Evolutionary conservation across 2,329 filamentous ascomycete species (phyloP), one percentile per base, ranked within the genome.

Genomic region (Fusarium irregulare): DNA sequence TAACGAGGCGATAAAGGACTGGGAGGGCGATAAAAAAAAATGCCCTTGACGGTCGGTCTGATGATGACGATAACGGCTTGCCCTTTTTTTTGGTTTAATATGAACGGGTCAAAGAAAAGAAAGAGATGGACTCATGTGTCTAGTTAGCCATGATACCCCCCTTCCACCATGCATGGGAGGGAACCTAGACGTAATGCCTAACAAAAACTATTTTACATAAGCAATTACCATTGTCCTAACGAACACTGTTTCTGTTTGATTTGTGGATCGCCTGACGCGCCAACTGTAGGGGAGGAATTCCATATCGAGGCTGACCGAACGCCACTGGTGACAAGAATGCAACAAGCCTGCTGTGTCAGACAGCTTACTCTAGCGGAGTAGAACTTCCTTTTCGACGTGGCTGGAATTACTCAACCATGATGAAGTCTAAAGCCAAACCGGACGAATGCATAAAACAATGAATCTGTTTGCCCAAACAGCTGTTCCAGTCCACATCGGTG

Each of bases 101-200:
- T 60, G 61, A 53, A 66, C 58, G 65, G 64, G 60, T 60, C 57
- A 63, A 70, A 71, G 70, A 67, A 66, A 68, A 50, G 58, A 64
- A 56, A 66, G 63, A 68, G 59, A 70, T 55, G 54, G 56, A 60
- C 48, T 54, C 44, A 50, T 48, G 46, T 62, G 51, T 59, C 57
- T 66, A 64, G 60, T 64, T 70, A 64, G 56, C 60, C 57, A 61
- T 56, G 57, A 70, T 62, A 69, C 57, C 56, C 62, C 63, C 63
- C 48, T 54, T 40, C 45, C 56, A 54, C 34, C 42, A 28, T 25
- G 20, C 40, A 44, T 34, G 64, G 62, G 46, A 64, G 53, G 56
- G 58, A 59, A 54, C 60, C 54, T 66, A 64, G 71, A 69, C 60
- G 30, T 75, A 72, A 75, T 73, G 72, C 74, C 71, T 75, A 51